These are phyloP conservation scores for Podospora didyma DNA, from an alignment of 495 filamentous ascomycete species.

Conservation along the genomic window DNA sequence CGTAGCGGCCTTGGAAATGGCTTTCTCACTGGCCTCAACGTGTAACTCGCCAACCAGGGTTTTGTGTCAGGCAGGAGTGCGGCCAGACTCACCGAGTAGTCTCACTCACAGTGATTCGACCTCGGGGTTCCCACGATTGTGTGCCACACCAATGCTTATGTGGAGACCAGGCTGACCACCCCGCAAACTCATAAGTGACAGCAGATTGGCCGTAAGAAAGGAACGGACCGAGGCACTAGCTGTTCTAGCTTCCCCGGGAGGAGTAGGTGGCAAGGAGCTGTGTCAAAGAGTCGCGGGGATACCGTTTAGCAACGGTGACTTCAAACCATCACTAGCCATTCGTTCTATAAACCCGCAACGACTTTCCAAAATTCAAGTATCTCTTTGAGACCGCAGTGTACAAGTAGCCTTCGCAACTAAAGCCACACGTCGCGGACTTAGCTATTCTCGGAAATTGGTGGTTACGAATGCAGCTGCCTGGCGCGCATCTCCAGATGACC, in stretches of 20 bases:
- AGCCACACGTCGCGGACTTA: background rate
- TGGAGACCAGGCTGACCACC: conserved; percentile 3
- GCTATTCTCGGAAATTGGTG: background rate
- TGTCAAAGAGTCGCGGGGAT: no score
- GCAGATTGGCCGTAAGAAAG: conserved; percentile 6
- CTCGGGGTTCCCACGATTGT: background rate
- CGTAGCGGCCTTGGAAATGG: background rate
- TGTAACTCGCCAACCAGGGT: no score
- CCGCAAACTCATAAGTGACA: background rate
- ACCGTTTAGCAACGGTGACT: no score
- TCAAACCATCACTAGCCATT: no score
- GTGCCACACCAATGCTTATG: conserved; percentile 3
- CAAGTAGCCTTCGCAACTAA: background rate
- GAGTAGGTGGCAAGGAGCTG: background rate
- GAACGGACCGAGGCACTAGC: conserved; percentile 24
- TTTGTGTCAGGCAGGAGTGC: conserved; percentile 3
- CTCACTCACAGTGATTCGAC: conserved; percentile 1
- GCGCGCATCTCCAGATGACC: conserved; percentile 3
- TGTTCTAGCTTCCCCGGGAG: conserved; percentile 14
- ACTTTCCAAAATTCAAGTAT: no score
- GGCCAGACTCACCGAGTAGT: conserved; percentile 10
- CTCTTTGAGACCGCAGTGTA: background rate
- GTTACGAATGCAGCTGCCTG: background rate
- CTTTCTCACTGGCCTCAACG: conserved; percentile 5
- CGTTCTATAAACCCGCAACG: no score